Evolutionary conservation across 2,329 filamentous ascomycete species (phyloP).

Genomic region (Microsporum canis): DNA sequence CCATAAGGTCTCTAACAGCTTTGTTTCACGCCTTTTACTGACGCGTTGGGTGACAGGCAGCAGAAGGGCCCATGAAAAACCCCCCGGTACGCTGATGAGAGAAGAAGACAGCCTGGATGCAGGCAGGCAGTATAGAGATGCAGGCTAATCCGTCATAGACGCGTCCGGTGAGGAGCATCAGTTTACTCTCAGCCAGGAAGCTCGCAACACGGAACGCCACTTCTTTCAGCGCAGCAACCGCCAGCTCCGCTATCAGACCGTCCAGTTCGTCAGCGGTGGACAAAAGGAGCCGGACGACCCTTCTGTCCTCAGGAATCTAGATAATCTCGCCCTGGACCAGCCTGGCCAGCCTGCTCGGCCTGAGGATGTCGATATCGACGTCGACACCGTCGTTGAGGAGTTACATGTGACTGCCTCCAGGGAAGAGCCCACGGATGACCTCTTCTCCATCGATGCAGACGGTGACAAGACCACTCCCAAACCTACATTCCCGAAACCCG

Average conservation of each 20-base stretch:
- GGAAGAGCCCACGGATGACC: background rate
- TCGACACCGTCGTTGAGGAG: background rate
- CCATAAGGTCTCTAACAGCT: no score
- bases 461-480: conserved; percentile 16
- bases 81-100: background rate
- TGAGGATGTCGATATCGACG: background rate
- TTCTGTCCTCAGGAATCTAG: background rate
- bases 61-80: no score
- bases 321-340: background rate
- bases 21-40: no score
- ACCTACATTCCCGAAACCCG: conserved; percentile 22
- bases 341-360: no score
- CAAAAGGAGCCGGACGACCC: conserved; percentile 30
- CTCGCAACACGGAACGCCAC: conserved; percentile 45
- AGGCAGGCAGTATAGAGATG: background rate
- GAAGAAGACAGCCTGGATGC: background rate
- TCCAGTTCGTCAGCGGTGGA: conserved; percentile 53
- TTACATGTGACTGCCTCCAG: background rate
- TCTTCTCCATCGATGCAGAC: conserved; percentile 28
- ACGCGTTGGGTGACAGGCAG: no score
- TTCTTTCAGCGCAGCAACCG: conserved; percentile 35
- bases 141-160: background rate
- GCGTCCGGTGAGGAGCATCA: background rate
- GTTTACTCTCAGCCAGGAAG: conserved; percentile 46
- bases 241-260: conserved; percentile 44